A percentile compares a stretch with the other conserved stretches of the same genome.
Evolutionary conservation across 2,329 filamentous ascomycete species (phyloP).

Genomic region (Exophiala sideris): DNA sequence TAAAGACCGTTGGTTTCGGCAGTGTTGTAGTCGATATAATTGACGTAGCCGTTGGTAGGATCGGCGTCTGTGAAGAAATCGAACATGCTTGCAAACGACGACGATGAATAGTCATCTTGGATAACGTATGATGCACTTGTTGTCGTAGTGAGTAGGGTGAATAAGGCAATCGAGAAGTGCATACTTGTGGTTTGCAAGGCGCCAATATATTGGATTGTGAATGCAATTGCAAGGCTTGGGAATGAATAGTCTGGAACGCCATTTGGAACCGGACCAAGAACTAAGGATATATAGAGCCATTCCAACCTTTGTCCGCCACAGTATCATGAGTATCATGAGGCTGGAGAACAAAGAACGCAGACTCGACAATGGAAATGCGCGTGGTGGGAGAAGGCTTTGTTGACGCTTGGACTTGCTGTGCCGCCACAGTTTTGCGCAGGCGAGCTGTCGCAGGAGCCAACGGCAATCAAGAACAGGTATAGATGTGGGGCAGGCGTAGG

Average conservation of each 20-base stretch:
- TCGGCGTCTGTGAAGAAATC: slow-evolving; percentile 55
- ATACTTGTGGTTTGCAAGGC: slow-evolving; percentile 11
- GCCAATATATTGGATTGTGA: not conserved
- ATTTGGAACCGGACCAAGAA: slow-evolving; percentile 3
- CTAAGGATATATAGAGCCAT: slow-evolving; percentile 11
- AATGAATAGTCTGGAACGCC: slow-evolving; percentile 8
- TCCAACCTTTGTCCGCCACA: not conserved
- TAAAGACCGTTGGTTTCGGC: slow-evolving; percentile 59
- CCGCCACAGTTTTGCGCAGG: not conserved
- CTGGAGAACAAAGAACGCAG: slow-evolving; percentile 12
- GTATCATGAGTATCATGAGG: slow-evolving; percentile 16
- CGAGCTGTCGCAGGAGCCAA: slow-evolving; percentile 6
- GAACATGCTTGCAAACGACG: slow-evolving; percentile 52
- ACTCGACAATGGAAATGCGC: slow-evolving; percentile 6
- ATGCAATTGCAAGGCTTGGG: not conserved
- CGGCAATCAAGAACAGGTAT: slow-evolving; percentile 7
- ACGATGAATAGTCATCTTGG: slow-evolving; percentile 47
- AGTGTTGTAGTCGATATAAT: slow-evolving; percentile 59
- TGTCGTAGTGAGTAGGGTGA: slow-evolving; percentile 12
- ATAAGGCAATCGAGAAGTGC: slow-evolving; percentile 12
- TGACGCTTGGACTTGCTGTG: slow-evolving; percentile 1
- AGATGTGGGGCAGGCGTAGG: slow-evolving; percentile 16
- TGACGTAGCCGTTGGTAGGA: slow-evolving; percentile 72
- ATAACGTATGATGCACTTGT: slow-evolving; percentile 39
- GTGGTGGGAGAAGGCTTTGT: slow-evolving; percentile 12